Base-by-base conservation (phyloP, 2,329 filamentous ascomycete species). In the Geoglossum cookeanum region DNA sequence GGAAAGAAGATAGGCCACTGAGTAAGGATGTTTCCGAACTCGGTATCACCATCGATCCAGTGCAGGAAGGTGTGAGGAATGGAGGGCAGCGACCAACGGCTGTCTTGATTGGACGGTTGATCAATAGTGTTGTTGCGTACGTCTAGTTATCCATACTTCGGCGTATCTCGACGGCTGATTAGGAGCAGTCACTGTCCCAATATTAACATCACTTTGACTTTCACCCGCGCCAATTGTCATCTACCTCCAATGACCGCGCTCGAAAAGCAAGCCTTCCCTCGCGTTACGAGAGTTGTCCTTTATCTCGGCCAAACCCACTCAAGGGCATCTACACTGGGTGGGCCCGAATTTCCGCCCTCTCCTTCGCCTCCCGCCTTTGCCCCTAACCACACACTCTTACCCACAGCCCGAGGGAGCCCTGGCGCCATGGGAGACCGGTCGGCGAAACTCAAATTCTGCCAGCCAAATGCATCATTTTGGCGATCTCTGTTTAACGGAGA, bases 11-110 rank as follows among this genome's bases (percentile, higher is more conserved):
- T 27, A 55, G 39, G 33, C 37, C 54, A 11, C 29, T 48, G 17
- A 55, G 35, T 22, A 55, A 55, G 17, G 54, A 55, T 33, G 54
- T 55, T 48, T 48, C 22, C 29, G 32, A 55, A n/a, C 44, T 55
- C n/a, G 3, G 11, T n/a, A 33, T 55, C 44, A 44, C 39, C 15
- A 44, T 55, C 44, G 54, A 55, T 55, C 54, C 54, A 11, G 39
- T 55, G 15, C 22, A 39, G 9, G 54, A 55, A 27, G 54, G 54
- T 8, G 54, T 55, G 35, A 44, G 54, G 22, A 55, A 11, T 37
- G 15, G 54, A 55, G 54, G 54, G 22, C 37, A 45, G 22, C 32
- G 54, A 33, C 54, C 54, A n/a, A 55, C 54, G 32, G 13, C 54
- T 4, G 54, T 55, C 29, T 1, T 55, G 8, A 55, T 55, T 27